phyloP scores from a whole-genome alignment of 495 filamentous ascomycete species.

The Aspergillus nanangensis region DNA sequence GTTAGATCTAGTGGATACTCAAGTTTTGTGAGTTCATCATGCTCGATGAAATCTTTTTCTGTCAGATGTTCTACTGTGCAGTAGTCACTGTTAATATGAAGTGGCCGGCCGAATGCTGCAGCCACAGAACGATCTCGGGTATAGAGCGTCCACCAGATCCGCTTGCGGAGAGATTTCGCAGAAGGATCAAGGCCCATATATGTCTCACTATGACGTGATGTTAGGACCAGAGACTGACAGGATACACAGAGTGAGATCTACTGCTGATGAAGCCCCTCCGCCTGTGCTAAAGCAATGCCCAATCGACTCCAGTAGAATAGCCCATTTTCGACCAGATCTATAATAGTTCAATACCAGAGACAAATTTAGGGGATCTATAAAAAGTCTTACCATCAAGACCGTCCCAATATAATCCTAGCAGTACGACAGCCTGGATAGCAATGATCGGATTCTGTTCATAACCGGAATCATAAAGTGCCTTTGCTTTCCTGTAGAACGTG shows the following conservation, averaged over 20 bases:
- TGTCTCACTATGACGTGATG: background rate
- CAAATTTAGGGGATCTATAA: background rate
- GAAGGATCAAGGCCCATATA: conserved; percentile 62
- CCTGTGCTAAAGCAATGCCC: conserved; percentile 85
- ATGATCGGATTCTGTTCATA: conserved; percentile 90
- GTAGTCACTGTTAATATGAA: conserved; percentile 75
- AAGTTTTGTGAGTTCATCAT: conserved; percentile 53
- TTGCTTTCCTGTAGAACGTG: conserved; percentile 88
- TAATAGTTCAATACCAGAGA: conserved; percentile 3
- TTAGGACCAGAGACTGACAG: background rate
- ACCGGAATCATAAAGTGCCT: conserved; percentile 88
- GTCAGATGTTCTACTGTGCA: conserved; percentile 86
- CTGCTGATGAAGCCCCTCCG: conserved; percentile 19
- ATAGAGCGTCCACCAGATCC: conserved; percentile 40
- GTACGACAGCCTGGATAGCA: conserved; percentile 77
- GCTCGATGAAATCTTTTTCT: conserved; percentile 82
- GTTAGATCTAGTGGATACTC: conserved; percentile 67
- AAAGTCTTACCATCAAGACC: conserved; percentile 64
- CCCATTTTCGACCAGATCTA: conserved; percentile 84
- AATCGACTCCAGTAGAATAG: conserved; percentile 89
- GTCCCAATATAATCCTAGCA: conserved; percentile 96
- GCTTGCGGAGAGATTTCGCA: conserved; percentile 84
- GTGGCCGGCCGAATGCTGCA: conserved; percentile 16
- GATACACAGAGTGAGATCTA: background rate
- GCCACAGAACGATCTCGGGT: conserved; percentile 19